Percentiles rank a stretch among this genome's conserved stretches.
These are phyloP conservation scores for Herpetomonas samuelpessoai DNA, from an alignment of 208 protist species.

Conservation along the genomic window DNA sequence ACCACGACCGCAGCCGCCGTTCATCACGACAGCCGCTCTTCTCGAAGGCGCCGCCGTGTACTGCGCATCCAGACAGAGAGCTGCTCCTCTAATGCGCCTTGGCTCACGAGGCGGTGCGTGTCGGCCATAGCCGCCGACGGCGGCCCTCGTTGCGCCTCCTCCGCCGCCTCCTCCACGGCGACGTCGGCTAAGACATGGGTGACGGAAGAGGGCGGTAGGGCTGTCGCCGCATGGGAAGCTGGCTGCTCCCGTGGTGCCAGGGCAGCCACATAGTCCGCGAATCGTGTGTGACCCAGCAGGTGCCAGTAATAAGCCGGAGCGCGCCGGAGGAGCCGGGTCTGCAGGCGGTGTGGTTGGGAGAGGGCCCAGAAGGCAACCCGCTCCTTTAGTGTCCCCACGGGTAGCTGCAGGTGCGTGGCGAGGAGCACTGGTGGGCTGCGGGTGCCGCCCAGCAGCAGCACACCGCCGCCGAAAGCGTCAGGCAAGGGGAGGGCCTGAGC, in stretches of 20 bases:
- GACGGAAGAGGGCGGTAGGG: background rate
- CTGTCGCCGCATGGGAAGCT: background rate
- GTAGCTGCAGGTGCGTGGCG: conserved; percentile 34
- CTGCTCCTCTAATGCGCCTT: conserved; percentile 44
- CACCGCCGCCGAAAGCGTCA: conserved; percentile 1
- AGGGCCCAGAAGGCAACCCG: conserved; percentile 41
- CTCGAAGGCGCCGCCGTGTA: conserved; percentile 43
- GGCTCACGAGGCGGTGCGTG: conserved; percentile 17
- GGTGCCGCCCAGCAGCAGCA: conserved; percentile 38
- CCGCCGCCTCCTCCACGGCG: background rate
- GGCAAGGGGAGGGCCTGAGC: conserved; percentile 20
- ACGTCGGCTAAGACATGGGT: background rate
- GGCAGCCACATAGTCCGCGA: background rate
- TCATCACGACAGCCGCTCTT: conserved; percentile 6
- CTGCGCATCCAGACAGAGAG: conserved; percentile 47
- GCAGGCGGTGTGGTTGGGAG: conserved; percentile 12
- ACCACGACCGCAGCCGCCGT: background rate
- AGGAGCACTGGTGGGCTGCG: conserved; percentile 45
- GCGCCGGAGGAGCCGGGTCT: conserved; percentile 2
- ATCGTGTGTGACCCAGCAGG: background rate
- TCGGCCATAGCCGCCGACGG: conserved; percentile 10
- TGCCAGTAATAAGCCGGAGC: conserved; percentile 3
- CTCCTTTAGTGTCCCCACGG: conserved; percentile 35
- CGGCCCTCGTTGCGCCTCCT: background rate
- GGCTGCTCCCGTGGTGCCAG: background rate